Evolutionary conservation across 768 basidiomycete genomes (phyloP), one percentile per base, ranked within the genome.

Genomic region (Chalciporus pseudorubinellus): DNA sequence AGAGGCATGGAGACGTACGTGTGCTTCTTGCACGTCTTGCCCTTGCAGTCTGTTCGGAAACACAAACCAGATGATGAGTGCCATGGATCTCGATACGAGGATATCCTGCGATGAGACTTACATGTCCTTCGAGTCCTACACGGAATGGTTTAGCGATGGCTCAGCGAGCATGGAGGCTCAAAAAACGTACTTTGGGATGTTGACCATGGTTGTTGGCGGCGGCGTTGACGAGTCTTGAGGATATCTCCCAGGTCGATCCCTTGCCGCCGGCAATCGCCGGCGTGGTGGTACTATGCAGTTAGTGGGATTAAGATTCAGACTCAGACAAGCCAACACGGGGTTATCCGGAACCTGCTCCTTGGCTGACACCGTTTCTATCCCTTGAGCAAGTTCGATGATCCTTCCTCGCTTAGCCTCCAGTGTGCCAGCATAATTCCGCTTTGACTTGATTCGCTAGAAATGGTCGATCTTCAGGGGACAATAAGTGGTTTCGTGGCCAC

Each of bases 21-120:
- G 83, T 97, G 94, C 77, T 97, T 97, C 77, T 80, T 87, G 90
- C 94, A 97, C 65, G 83, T 75, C 77, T 94, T 95, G 74, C 92
- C 92, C 81, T 94, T 94, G 91, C 94, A 95, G 76, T 79, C 91
- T 36, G 34, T 36, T 92, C 60, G 29, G 40, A 31, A 50, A 56
- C 20, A 29, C 18, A 34, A 26, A n/a, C 26, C 20, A 14, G 14
- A 20, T 22, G 14, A 11, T 59, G 29, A 55, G 53, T 24, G 19
- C 6, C 3, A n/a, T 47, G 34, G 48, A 39, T 10, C 24, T 13
- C 7, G 29, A 43, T 18, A 26, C 36, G n/a, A n/a, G n/a, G n/a
- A n/a, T n/a, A n/a, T n/a, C n/a, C n/a, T 18, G 45, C 4, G 24
- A 33, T 38, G 12, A 20, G 47, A 53, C 92, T 86, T 74, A 94